Evolutionary conservation across 495 filamentous ascomycete genomes (phyloP), one percentile per base, ranked within the genome.

Genomic region (Bacidia rubella): DNA sequence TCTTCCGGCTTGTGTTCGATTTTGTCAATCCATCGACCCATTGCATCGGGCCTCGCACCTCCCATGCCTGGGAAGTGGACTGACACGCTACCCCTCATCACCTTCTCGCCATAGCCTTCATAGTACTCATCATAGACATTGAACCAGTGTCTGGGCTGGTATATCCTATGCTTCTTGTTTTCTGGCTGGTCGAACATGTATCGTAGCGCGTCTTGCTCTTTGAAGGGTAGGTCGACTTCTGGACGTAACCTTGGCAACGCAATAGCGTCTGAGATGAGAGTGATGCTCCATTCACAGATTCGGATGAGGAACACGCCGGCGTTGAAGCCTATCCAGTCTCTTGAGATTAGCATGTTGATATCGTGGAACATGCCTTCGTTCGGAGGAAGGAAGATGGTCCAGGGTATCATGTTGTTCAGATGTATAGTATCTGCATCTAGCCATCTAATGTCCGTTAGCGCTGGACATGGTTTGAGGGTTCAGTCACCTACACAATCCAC

Each of bases 261-360:
- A 1, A 76, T 53, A 3, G 69, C 65, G 27, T 66, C 65, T 22
- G 66, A 67, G 47, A 80, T 65, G 15, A 77, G 61, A 10, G 73
- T 62, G 39, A 75, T 66, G 4, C 68, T 66, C 74, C 75, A 78
- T 15, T 60, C 57, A 47, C 65, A 63, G 44, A 54, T 70, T 25
- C 72, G 67, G 45, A 78, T 58, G 3, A 70, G 64, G 57, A 80
- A 80, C 22, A 73, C 67, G 21, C 76, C 75, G 51, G 74, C 73
- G 62, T 80, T 80, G 27, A 78, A 65, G 1, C 76, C 74, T 57
- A 78, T 72, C 64, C 66, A 69, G 65, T 80, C 75, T 51, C 73
- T 63, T 1, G 66, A 65, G 23, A 72, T 67, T 11, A 80, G 52
- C 1, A 77, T 45, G 56, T 77, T 63, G 39, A 74, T 60, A 49